Conservation (phyloP, 257 asterid genomes). For the Vinca minor region DNA sequence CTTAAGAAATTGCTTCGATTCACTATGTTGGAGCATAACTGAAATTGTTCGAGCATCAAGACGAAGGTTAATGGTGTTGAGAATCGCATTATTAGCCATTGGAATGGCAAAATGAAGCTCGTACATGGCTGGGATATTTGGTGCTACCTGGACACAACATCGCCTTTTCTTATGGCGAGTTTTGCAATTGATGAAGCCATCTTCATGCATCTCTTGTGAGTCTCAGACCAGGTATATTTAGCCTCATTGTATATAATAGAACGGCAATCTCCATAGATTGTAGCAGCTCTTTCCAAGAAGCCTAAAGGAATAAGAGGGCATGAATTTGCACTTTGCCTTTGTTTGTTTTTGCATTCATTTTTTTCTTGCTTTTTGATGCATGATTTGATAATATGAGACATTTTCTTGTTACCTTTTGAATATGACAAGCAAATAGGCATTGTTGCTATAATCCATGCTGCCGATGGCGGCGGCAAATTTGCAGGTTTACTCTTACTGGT, state of each 20-base stretch:
- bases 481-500: neutral
- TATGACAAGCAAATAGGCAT: neutral
- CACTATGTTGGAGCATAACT: too few relatives aligned
- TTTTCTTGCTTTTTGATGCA: neutral
- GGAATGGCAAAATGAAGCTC: constrained; percentile 62
- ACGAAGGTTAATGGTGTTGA: constrained; percentile 42
- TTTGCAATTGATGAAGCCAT: constrained; percentile 41
- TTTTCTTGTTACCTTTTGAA: neutral
- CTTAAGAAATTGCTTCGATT: constrained; percentile 16
- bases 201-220: constrained; percentile 32
- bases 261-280: constrained; percentile 47
- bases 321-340: constrained; percentile 40
- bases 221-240: constrained; percentile 41
- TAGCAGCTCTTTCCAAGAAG: constrained; percentile 51
- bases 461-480: neutral
- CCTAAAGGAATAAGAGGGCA: constrained; percentile 45
- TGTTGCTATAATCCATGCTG: neutral
- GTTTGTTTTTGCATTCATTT: constrained; percentile 24
- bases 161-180: constrained; percentile 31
- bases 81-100: constrained; percentile 45
- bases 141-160: constrained; percentile 50
- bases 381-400: neutral
- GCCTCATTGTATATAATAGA: constrained; percentile 6
- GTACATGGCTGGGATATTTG: constrained; percentile 50
- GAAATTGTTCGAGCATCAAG: constrained; percentile 30